These are phyloP conservation scores for Lachancea lanzarotensis DNA, from an alignment of 805 yeast species.

Conservation along the genomic window DNA sequence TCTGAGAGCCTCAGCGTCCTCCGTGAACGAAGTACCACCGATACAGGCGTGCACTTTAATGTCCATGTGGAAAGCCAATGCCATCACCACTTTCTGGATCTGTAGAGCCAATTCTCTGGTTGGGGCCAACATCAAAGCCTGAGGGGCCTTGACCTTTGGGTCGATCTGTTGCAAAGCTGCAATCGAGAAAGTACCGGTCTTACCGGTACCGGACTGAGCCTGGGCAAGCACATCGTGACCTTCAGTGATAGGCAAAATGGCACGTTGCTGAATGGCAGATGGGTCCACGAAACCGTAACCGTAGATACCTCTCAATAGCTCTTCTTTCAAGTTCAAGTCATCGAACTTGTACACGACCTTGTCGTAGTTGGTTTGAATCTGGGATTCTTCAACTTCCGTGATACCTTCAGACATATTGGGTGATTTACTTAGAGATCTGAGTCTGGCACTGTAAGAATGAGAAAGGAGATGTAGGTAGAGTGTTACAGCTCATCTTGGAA, in stretches of 20 bases:
- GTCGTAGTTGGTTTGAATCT: slow-evolving; percentile 94
- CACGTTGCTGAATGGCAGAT: slow-evolving; percentile 96
- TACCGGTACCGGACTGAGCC: slow-evolving; percentile 99
- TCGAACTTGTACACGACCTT: slow-evolving; percentile 75
- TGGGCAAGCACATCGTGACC: slow-evolving; percentile 97
- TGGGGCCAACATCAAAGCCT: slow-evolving; percentile 92
- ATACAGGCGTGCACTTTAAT: slow-evolving; percentile 92
- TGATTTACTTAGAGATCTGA: too few species aligned
- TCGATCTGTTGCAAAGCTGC: slow-evolving; percentile 73
- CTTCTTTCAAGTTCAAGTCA: slow-evolving; percentile 68
- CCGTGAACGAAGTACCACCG: slow-evolving; percentile 90
- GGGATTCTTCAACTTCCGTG: slow-evolving; percentile 72
- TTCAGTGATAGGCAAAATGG: slow-evolving; percentile 87
- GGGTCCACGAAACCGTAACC: slow-evolving; percentile 95
- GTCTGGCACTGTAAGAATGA: slow-evolving; percentile 1
- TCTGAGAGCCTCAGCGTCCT: slow-evolving; percentile 78
- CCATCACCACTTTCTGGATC: slow-evolving; percentile 87
- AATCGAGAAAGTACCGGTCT: slow-evolving; percentile 95
- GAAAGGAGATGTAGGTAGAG: neutral
- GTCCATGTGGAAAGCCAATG: slow-evolving; percentile 86
- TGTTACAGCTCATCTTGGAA: slow-evolving; percentile 1
- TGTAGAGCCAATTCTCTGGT: slow-evolving; percentile 96
- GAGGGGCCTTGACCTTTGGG: slow-evolving; percentile 63
- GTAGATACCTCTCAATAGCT: slow-evolving; percentile 57
- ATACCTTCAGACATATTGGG: slow-evolving; percentile 53